Base-by-base conservation (phyloP, 805 yeast species). In the Kodamaea kakaduensis region DNA sequence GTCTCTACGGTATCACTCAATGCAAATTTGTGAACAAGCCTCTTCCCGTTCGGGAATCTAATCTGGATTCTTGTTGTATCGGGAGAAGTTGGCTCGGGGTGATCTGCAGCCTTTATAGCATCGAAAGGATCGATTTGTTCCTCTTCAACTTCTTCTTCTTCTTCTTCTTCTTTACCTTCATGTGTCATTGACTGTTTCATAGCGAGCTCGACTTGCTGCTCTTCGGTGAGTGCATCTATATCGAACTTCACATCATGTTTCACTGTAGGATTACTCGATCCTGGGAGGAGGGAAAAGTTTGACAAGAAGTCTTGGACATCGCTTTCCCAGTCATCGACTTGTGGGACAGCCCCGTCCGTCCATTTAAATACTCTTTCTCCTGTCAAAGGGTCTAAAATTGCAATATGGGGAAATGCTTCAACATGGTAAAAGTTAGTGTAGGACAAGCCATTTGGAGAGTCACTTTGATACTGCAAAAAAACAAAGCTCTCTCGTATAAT, bases 321-420 rank as follows among this genome's bases (percentile, higher is more conserved):
- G 25, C 72, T 70, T 6, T 81, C 56, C 77, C 89, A 89, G 13
- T 59, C 66, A 3, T 71, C 69, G 0, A 72, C 66, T 13, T 63
- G 61, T 0, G 94, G 94, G 1, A 77, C 80, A 19, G 59, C 61
- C 1, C 74, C 75, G 29, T 67, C 71, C n/a, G 69, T 63, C 96
- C 97, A 93, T 35, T 69, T 69, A 46, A 74, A 73, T 37, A 87
- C 73, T 41, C 95, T 71, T 59, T 93, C 99, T 15, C 97, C 97
- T 0, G 98, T 93, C 55, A 89, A 77, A 2, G 98, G 97, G 52
- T 93, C 99, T 32, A 93, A 56, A 25, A 93, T 84, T 1, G 96
- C 84, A 26, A 93, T 79, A 55, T 93, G 97, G 1, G 99, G 99
- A 54, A 64, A 82, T 16, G 71, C 74, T 2, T 67, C 60, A 30